A percentile compares a stretch with the other conserved stretches of the same genome.
Conservation (phyloP, 305 asterid species). For the Ilex paraguariensis region DNA sequence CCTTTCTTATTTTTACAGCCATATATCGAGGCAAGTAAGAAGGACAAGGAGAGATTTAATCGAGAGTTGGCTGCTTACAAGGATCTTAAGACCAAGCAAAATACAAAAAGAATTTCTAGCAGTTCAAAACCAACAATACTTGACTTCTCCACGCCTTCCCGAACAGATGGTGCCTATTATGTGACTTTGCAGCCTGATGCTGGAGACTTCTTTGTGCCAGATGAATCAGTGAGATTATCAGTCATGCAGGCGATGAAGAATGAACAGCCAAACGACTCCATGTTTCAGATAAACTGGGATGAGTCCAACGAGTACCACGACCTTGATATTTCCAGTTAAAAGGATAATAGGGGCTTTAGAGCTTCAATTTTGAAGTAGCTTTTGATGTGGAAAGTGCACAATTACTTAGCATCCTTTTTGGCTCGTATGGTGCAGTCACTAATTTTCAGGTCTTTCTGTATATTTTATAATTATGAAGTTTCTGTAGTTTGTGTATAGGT, state of each 20-base stretch:
- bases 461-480: no score
- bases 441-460: no score
- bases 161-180: slow-evolving; percentile 34
- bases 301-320: slow-evolving; percentile 5
- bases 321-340: slow-evolving; percentile 1
- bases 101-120: slow-evolving; percentile 6
- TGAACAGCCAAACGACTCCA: slow-evolving; percentile 33
- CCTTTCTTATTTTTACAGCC: slow-evolving; percentile 36
- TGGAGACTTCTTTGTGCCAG: slow-evolving; percentile 17
- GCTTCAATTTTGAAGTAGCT: no score
- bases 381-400: no score
- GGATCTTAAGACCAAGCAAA: slow-evolving; percentile 14
- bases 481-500: no score
- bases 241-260: slow-evolving; percentile 37
- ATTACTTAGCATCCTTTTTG: no score
- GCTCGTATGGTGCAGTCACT: no score
- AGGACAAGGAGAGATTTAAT: slow-evolving; percentile 54
- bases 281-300: slow-evolving; percentile 40
- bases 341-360: background rate
- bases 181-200: slow-evolving; percentile 31
- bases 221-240: slow-evolving; percentile 29
- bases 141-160: slow-evolving; percentile 27
- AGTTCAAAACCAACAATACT: slow-evolving; percentile 18
- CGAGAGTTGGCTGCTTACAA: slow-evolving; percentile 35
- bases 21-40: slow-evolving; percentile 46